These are phyloP conservation scores for Xylaria hypoxylon DNA, from an alignment of 2,329 filamentous ascomycete species.

Conservation along the genomic window DNA sequence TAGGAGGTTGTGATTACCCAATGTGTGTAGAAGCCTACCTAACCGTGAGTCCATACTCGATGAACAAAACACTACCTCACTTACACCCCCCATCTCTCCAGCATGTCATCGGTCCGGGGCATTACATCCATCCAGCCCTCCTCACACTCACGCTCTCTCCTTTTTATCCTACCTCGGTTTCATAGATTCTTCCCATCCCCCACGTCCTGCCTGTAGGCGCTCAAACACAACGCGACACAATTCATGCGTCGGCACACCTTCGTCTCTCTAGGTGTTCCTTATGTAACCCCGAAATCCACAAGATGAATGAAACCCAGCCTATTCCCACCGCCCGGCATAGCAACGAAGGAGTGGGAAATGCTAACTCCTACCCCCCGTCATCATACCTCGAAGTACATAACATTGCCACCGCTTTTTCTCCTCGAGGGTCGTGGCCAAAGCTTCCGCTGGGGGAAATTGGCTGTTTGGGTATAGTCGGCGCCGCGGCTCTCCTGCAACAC, in stretches of 20 bases:
- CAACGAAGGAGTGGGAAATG: background rate
- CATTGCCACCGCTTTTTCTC: no score
- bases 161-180: background rate
- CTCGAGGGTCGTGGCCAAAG: no score
- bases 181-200: background rate
- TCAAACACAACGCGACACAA: background rate
- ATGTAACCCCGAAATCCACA: background rate
- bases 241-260: background rate
- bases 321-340: background rate
- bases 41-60: slow-evolving; percentile 5
- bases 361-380: background rate
- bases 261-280: background rate
- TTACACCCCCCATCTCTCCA: background rate
- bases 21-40: slow-evolving; percentile 7
- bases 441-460: no score
- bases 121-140: background rate
- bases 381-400: background rate
- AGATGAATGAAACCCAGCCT: no score
- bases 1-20: background rate
- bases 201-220: background rate
- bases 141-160: background rate
- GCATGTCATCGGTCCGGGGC: background rate
- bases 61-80: background rate
- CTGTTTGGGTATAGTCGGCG: no score
- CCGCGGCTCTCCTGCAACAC: background rate